Percentiles rank a stretch among this genome's conserved stretches.
These are phyloP conservation scores for Aurinia saxatilis DNA, from an alignment of 345 rosid genomes.

Conservation along the genomic window DNA sequence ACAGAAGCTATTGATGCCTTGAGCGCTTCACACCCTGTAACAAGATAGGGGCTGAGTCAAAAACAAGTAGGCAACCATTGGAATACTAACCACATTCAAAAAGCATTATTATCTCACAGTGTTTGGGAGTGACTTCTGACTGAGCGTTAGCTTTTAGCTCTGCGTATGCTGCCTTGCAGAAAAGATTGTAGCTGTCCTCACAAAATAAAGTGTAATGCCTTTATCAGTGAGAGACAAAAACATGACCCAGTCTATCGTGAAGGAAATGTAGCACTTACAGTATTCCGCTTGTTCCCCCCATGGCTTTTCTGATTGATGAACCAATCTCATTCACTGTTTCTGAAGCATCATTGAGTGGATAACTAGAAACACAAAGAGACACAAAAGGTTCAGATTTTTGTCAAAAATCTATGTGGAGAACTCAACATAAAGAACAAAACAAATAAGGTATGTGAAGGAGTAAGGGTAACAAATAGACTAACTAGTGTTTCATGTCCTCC, in stretches of 20 bases:
- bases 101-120: conserved; percentile 51
- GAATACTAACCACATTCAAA: not conserved
- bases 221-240: conserved; percentile 8
- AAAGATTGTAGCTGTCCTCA: conserved; percentile 56
- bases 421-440: conserved; percentile 12
- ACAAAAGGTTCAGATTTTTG: not conserved
- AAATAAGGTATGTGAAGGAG: not conserved
- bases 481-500: conserved; percentile 81
- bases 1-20: conserved; percentile 78
- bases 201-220: not conserved
- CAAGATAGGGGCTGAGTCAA: not conserved
- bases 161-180: conserved; percentile 86
- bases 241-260: not conserved
- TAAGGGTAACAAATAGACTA: conserved; percentile 27
- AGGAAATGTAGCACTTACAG: conserved; percentile 36
- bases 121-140: conserved; percentile 50
- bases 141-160: conserved; percentile 50
- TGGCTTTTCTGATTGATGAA: conserved; percentile 67
- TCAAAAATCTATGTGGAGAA: not conserved
- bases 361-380: conserved; percentile 42
- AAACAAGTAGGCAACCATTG: not conserved
- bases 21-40: conserved; percentile 81
- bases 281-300: conserved; percentile 99
- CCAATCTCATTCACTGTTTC: conserved; percentile 91
- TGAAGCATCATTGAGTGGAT: conserved; percentile 85